A percentile compares a stretch with the other conserved stretches of the same genome.
phyloP scores from a whole-genome alignment of 2,329 filamentous ascomycete genomes.

The Trichophyton verrucosum region DNA sequence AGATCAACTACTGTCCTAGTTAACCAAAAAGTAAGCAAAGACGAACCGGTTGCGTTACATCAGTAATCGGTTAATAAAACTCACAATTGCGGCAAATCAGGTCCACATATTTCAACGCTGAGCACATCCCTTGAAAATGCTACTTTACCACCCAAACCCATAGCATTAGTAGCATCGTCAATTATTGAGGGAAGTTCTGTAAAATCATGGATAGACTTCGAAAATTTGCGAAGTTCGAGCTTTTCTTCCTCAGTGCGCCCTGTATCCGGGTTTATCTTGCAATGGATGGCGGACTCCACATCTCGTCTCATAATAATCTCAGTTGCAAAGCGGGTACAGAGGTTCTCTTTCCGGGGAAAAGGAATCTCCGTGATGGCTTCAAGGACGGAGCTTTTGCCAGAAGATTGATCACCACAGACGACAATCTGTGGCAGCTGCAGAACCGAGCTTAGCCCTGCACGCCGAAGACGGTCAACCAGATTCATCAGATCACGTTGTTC shows the following conservation, averaged over 20 bases:
- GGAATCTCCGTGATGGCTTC: slow-evolving; percentile 21
- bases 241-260: slow-evolving; percentile 11
- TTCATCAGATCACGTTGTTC: slow-evolving; percentile 40
- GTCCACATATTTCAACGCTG: slow-evolving; percentile 10
- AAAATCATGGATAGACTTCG: slow-evolving; percentile 2
- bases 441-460: slow-evolving; percentile 37
- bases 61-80: background rate
- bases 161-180: slow-evolving; percentile 7
- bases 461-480: slow-evolving; percentile 41
- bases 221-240: slow-evolving; percentile 13
- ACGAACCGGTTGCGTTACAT: background rate
- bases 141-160: slow-evolving; percentile 8
- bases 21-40: background rate
- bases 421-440: slow-evolving; percentile 28
- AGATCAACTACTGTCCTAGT: slow-evolving; percentile 9
- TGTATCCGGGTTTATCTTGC: slow-evolving; percentile 15
- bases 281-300: slow-evolving; percentile 4
- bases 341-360: slow-evolving; percentile 19
- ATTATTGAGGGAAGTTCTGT: slow-evolving; percentile 7
- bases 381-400: slow-evolving; percentile 22
- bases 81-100: slow-evolving; percentile 8
- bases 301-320: slow-evolving; percentile 18
- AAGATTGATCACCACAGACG: slow-evolving; percentile 23
- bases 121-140: slow-evolving; percentile 9
- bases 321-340: slow-evolving; percentile 24